Evolutionary conservation across 805 yeast genomes (phyloP).

Genomic region (Candida morakotiae): DNA sequence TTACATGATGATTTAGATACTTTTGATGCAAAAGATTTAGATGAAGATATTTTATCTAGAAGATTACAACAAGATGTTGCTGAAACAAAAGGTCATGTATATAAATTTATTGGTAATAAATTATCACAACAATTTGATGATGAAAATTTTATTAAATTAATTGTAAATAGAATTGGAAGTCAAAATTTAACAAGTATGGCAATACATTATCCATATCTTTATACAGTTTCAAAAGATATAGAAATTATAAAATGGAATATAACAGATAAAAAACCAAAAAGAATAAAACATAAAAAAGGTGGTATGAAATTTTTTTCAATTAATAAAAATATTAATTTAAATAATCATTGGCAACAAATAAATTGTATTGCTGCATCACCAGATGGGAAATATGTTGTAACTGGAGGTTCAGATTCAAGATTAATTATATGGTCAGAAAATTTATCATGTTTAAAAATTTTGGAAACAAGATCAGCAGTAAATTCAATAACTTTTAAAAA

Average conservation of each 20-base stretch:
- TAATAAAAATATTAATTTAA: conserved; percentile 46
- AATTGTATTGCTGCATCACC: conserved; percentile 77
- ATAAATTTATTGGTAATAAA: conserved; percentile 57
- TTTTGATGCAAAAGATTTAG: conserved; percentile 89
- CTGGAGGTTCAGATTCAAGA: conserved; percentile 84
- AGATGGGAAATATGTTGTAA: conserved; percentile 83
- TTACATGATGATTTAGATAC: conserved; percentile 35
- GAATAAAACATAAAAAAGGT: conserved; percentile 62
- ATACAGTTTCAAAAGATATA: conserved; percentile 78
- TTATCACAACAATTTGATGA: conserved; percentile 39
- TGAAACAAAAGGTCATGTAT: conserved; percentile 80
- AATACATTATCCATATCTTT: conserved; percentile 58
- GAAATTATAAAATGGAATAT: conserved; percentile 80
- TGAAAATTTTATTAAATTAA: conserved; percentile 25
- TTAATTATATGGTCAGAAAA: conserved; percentile 86
- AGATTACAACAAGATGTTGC: conserved; percentile 87
- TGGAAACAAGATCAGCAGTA: conserved; percentile 75
- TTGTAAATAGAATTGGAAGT: conserved; percentile 56
- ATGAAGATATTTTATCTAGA: conserved; percentile 76
- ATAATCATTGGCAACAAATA: conserved; percentile 77
- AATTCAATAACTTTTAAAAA: conserved; percentile 74
- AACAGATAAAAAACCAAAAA: conserved; percentile 51
- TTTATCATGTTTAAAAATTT: conserved; percentile 67
- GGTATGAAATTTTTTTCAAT: conserved; percentile 45
- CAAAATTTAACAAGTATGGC: conserved; percentile 54